Percentiles rank a stretch among this genome's conserved stretches.
phyloP scores from a whole-genome alignment of 495 filamentous ascomycete species.

The Aspergillus baeticus region DNA sequence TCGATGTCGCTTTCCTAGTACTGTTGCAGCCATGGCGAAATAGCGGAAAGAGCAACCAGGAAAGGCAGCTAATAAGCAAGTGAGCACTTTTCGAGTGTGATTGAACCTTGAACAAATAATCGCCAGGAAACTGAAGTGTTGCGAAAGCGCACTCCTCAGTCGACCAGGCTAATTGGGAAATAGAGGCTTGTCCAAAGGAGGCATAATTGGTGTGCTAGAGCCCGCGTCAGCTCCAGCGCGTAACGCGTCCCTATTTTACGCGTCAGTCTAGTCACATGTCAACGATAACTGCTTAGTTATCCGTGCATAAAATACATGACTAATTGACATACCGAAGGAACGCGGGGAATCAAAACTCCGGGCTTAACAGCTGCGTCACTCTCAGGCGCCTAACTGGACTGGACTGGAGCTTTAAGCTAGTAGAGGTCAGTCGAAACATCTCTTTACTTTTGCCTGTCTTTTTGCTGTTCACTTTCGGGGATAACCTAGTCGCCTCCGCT shows the following conservation, averaged over 20 bases:
- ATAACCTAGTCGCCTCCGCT: background rate
- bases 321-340: too few species aligned
- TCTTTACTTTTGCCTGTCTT: background rate
- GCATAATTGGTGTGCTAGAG: constrained; percentile 20
- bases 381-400: constrained; percentile 7
- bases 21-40: constrained; percentile 58
- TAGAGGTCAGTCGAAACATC: constrained; percentile 1
- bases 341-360: constrained; percentile 13
- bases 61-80: constrained; percentile 2
- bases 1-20: constrained; percentile 74
- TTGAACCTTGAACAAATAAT: background rate
- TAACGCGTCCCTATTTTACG: background rate
- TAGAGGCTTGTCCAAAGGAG: constrained; percentile 25
- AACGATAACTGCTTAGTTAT: too few species aligned
- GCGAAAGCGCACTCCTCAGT: too few species aligned
- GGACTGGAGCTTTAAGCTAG: too few species aligned
- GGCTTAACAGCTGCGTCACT: constrained; percentile 19
- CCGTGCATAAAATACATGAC: background rate
- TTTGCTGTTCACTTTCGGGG: background rate
- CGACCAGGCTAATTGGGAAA: too few species aligned
- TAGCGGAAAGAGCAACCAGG: constrained; percentile 19
- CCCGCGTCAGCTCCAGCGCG: constrained; percentile 3
- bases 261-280: background rate
- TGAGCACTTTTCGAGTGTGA: background rate
- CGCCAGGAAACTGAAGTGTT: background rate